phyloP scores from a whole-genome alignment of 225 moss, liverwort and hornwort genomes.

The Physcomitrellopsis africana region DNA sequence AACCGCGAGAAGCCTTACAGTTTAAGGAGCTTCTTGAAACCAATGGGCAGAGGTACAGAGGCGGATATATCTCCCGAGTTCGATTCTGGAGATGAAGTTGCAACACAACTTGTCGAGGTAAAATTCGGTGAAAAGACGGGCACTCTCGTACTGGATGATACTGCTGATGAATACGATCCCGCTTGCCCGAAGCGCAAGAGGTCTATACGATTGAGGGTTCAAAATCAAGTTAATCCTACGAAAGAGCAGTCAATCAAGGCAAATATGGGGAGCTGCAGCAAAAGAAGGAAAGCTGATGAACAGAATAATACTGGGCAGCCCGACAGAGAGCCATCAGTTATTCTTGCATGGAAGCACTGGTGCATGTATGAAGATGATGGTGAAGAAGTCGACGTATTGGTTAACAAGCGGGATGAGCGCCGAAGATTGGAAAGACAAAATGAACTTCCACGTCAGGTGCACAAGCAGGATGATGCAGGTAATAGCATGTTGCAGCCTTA shows the following conservation, averaged over 20 bases:
- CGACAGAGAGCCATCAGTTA: slow-evolving; percentile 61
- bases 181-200: slow-evolving; percentile 54
- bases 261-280: slow-evolving; percentile 37
- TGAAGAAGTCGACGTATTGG: slow-evolving; percentile 53
- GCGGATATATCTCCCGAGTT: slow-evolving; percentile 31
- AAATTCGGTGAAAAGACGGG: slow-evolving; percentile 29
- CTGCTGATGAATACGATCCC: slow-evolving; percentile 46
- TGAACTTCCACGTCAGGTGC: slow-evolving; percentile 46
- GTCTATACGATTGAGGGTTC: slow-evolving; percentile 49
- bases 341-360: slow-evolving; percentile 70
- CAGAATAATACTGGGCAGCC: slow-evolving; percentile 35
- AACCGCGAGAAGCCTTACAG: slow-evolving; percentile 48
- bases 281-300: slow-evolving; percentile 48
- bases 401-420: slow-evolving; percentile 65
- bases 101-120: slow-evolving; percentile 30
- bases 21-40: slow-evolving; percentile 52
- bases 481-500: slow-evolving; percentile 6
- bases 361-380: slow-evolving; percentile 68
- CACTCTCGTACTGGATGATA: slow-evolving; percentile 46
- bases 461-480: slow-evolving; percentile 42
- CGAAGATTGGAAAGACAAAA: slow-evolving; percentile 54
- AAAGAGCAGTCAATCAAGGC: slow-evolving; percentile 43
- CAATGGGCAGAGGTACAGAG: slow-evolving; percentile 50
- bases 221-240: slow-evolving; percentile 41
- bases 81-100: slow-evolving; percentile 44